A percentile compares a stretch with the other conserved stretches of the same genome.
Evolutionary conservation across 495 filamentous ascomycete genomes (phyloP).

Genomic region (Oidiodendron maius): DNA sequence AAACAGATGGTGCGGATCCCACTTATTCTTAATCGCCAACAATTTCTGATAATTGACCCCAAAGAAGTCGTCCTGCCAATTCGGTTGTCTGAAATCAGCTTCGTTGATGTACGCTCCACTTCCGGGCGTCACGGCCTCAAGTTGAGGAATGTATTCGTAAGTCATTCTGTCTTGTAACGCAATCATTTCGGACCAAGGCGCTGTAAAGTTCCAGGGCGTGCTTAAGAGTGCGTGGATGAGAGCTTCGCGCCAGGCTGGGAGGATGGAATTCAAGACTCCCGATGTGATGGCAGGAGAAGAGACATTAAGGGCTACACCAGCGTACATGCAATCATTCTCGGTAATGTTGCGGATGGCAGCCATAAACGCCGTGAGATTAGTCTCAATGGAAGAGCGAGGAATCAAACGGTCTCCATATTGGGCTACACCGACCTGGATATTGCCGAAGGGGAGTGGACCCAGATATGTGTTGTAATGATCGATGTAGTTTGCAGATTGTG

Average conservation of each 20-base stretch:
- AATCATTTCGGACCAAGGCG: slow-evolving; percentile 23
- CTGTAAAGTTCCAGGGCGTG: slow-evolving; percentile 34
- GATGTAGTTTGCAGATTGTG: slow-evolving; percentile 37
- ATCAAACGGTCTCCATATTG: slow-evolving; percentile 36
- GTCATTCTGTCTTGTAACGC: slow-evolving; percentile 30
- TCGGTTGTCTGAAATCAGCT: slow-evolving; percentile 41
- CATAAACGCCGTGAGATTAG: slow-evolving; percentile 17
- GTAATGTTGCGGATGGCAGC: slow-evolving; percentile 25
- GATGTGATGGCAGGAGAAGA: background rate
- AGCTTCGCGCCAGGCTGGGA: slow-evolving; percentile 52
- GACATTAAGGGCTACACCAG: slow-evolving; percentile 29
- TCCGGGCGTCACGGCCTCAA: slow-evolving; percentile 32
- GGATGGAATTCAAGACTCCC: slow-evolving; percentile 45
- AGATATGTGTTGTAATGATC: slow-evolving; percentile 38
- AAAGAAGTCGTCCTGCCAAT: slow-evolving; percentile 46
- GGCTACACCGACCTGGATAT: slow-evolving; percentile 28
- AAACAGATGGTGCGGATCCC: slow-evolving; percentile 53
- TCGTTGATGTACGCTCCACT: slow-evolving; percentile 39
- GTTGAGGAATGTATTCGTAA: slow-evolving; percentile 26
- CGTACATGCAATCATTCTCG: slow-evolving; percentile 34
- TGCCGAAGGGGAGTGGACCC: background rate
- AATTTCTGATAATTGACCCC: slow-evolving; percentile 43
- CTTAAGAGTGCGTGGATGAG: slow-evolving; percentile 28
- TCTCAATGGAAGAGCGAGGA: slow-evolving; percentile 40
- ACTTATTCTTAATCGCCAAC: slow-evolving; percentile 40